Base-by-base conservation (phyloP, 306 rosid genomes). In the Begonia loranthoides region DNA sequence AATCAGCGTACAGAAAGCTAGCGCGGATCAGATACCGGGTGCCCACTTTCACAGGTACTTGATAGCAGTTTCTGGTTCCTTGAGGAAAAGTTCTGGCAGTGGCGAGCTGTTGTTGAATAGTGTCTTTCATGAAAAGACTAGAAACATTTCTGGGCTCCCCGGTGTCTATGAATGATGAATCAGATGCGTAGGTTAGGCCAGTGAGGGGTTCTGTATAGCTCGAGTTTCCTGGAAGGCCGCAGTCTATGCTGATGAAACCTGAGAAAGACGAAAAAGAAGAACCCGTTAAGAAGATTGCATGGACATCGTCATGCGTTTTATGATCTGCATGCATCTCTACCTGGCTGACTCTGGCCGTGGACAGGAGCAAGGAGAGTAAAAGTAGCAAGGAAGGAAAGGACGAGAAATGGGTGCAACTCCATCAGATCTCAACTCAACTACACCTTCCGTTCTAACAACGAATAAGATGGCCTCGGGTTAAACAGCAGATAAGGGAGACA, bases 51-150 rank as follows among this genome's bases (percentile, higher is more conserved):
- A 76, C 66, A 17, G 54, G 66, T 11, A 81, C 51, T 15, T 17
- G 74, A 76, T 81, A 81, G 48, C 90, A 81, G 51, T 81, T 77
- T 47, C 82, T 67, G 9, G 10, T 45, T n/a, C 90, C 90, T 28
- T 43, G 46, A 1, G 90, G 90, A 52, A 81, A 81, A 61, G 77
- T 81, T 22, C 84, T 75, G 38, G 77, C 24, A 47, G 46, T 19
- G 24, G 41, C 12, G 9, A 69, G 17, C 22, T 73, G 72, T 1
- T 28, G 68, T 54, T 39, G 59, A 33, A 1, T 1, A 14, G 17
- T 15, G 6, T 7, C 9, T 4, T n/a, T 17, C 13, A 17, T 28
- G 7, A 12, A 17, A 22, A 13, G 52, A 2, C 66, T 1, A 0
- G 49, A 16, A 19, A 77, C n/a, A 49, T 12, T 62, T 34, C n/a